Evolutionary conservation across 2,329 filamentous ascomycete species (phyloP), one percentile per base, ranked within the genome.

Genomic region (Epichloe amarillans): DNA sequence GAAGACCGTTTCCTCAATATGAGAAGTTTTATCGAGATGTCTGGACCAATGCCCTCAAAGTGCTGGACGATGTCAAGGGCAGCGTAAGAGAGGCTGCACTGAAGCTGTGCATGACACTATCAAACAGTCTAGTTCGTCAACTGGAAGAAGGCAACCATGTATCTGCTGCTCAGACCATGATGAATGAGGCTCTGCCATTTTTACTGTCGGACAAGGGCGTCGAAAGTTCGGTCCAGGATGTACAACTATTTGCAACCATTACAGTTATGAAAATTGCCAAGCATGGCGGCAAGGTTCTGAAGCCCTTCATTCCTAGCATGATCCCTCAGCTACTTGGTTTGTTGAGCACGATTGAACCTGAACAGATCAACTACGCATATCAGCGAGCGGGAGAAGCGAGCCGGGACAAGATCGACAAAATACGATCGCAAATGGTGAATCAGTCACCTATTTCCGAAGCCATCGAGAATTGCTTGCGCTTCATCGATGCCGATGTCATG

Each of bases 11-110:
- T 53, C 71, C 75, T 33, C 80, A 84, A 66, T 97, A 96, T 60
- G 87, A 91, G 58, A 80, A 81, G 52, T 90, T 93, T 61, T 84
- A 97, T 47, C 78, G 83, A 50, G 79, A 88, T 19, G 88, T 97
- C 46, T 96, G 93, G 84, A 79, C 78, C 11, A 80, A 85, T 30
- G 85, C 88, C 0, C 85, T 97, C 66, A 94, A 88, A 61, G 89
- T 98, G 0, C 73, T 97, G 5, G 93, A 98, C 64, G 93, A 98
- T 64, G 94, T 97, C 65, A 98, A 98, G 64, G 85, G 84, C 7
- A 89, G 85, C 1, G 93, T 98, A 4, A 79, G 93, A 48, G 75
- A 78, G 37, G 86, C 89, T 1, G 93, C 93, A 1, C 75, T 89
- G 44, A 82, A 83, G 53, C 75, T 98, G 4, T 95, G 90, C 60